phyloP scores from a whole-genome alignment of 805 yeast genomes.

The Saccharomyces eubayanus region DNA sequence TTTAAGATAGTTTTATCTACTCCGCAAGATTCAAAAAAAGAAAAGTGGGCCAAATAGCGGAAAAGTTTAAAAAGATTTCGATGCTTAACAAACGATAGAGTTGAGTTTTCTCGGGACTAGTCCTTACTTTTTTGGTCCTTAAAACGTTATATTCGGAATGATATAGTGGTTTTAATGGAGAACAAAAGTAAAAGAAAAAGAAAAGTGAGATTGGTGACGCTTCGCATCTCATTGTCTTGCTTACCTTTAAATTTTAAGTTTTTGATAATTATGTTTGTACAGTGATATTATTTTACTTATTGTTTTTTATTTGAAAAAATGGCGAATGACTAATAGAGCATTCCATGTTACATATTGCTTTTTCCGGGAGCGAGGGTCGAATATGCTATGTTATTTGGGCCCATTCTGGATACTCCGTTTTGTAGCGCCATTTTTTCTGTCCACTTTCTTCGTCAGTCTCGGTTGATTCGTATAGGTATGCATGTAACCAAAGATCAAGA shows the following conservation, averaged over 20 bases:
- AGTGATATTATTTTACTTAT: not conserved
- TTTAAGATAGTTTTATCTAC: not conserved
- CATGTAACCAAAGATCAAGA: conserved; percentile 83
- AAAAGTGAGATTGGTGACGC: not conserved
- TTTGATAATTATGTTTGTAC: not conserved
- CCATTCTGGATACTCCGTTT: conserved; percentile 76
- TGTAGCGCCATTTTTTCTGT: conserved; percentile 54
- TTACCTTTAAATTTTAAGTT: not conserved
- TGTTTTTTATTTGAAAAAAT: not conserved
- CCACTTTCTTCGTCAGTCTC: conserved; percentile 21
- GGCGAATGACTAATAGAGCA: not conserved
- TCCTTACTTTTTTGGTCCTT: too few relatives aligned
- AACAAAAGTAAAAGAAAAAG: not conserved
- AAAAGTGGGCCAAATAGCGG: not conserved
- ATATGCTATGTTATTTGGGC: conserved; percentile 47
- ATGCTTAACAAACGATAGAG: not conserved
- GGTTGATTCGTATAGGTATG: conserved; percentile 62
- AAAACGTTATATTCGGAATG: too few relatives aligned
- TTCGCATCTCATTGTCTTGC: not conserved
- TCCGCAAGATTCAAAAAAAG: not conserved
- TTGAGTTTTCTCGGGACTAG: not conserved
- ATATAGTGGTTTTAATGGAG: not conserved
- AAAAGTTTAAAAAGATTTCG: too few relatives aligned
- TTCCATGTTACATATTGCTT: too few relatives aligned
- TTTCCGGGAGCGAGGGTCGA: not conserved